A percentile compares a stretch with the other conserved stretches of the same genome.
Conservation (phyloP, 345 rosid species). For the Sapria himalayana region DNA sequence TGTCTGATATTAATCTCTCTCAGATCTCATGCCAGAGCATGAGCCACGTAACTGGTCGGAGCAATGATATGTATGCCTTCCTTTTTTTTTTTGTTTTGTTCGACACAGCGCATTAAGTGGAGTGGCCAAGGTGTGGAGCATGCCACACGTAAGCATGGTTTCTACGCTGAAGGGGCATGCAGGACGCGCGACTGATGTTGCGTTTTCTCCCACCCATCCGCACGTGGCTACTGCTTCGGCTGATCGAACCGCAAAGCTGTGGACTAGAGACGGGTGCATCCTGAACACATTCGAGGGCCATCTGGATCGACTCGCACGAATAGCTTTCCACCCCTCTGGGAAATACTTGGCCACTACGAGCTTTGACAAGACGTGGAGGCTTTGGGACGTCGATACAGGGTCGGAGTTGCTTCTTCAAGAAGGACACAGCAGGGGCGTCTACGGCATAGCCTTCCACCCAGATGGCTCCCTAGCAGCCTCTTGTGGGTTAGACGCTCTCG, state of each 20-base stretch:
- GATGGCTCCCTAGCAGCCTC: conserved; percentile 94
- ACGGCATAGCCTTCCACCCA: conserved; percentile 73
- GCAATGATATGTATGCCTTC: conserved; percentile 8
- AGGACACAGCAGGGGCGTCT: conserved; percentile 86
- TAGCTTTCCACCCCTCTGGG: conserved; percentile 92
- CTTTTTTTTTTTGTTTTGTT: conserved; percentile 1
- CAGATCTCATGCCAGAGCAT: no score
- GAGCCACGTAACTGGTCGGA: no score
- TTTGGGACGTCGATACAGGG: conserved; percentile 77
- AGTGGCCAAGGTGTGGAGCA: conserved; percentile 70
- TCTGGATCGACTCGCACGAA: conserved; percentile 76
- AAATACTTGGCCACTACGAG: conserved; percentile 79
- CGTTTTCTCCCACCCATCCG: conserved; percentile 55
- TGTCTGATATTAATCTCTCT: no score
- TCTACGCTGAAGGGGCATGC: conserved; percentile 65
- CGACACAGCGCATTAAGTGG: conserved; percentile 66
- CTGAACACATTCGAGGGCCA: conserved; percentile 70
- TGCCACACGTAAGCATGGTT: conserved; percentile 44
- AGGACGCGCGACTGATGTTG: conserved; percentile 82
- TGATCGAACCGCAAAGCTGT: conserved; percentile 83
- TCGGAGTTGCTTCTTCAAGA: conserved; percentile 85
- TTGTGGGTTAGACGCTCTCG: conserved; percentile 71
- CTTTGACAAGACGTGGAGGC: conserved; percentile 95
- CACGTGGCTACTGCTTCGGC: conserved; percentile 85
- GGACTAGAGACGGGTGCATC: conserved; percentile 69